phyloP scores from a whole-genome alignment of 306 rosid genomes.

The Lathyrus aphaca region DNA sequence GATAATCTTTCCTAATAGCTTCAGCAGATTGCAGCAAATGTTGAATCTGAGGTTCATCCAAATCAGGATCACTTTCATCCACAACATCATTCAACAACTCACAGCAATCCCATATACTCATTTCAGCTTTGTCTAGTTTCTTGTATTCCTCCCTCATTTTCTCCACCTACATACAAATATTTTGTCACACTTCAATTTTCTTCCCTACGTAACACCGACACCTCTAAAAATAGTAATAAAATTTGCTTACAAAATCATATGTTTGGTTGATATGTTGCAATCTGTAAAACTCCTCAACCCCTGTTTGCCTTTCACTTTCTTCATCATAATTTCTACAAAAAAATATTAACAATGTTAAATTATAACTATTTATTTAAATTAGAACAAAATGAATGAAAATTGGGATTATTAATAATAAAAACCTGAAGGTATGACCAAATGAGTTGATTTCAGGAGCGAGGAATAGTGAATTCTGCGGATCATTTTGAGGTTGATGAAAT shows the following conservation, averaged over 20 bases:
- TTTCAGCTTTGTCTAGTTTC: constrained; percentile 49
- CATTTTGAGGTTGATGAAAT: constrained; percentile 47
- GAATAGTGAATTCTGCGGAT: constrained; percentile 39
- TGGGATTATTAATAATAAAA: not conserved
- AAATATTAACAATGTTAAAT: not conserved
- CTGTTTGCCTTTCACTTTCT: constrained; percentile 43
- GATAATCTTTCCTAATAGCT: constrained; percentile 45
- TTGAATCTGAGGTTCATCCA: constrained; percentile 48
- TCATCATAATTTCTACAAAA: constrained; percentile 42
- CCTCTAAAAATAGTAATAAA: not conserved
- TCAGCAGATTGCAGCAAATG: constrained; percentile 44
- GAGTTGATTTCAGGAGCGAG: constrained; percentile 65
- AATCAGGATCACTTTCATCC: constrained; percentile 48
- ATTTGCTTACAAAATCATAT: constrained; percentile 47
- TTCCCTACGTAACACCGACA: too few relatives aligned
- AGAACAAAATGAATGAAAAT: not conserved
- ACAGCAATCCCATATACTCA: constrained; percentile 56
- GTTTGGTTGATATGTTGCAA: constrained; percentile 51
- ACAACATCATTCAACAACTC: constrained; percentile 52
- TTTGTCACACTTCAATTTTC: too few relatives aligned
- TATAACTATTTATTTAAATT: not conserved
- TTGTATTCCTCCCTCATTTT: constrained; percentile 44
- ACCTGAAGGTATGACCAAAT: constrained; percentile 81
- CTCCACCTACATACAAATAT: constrained; percentile 41
- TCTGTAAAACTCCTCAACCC: constrained; percentile 46